These are phyloP conservation scores for Chlorella vulgaris DNA, from an alignment of 139 green algal genomes.

Conservation along the genomic window DNA sequence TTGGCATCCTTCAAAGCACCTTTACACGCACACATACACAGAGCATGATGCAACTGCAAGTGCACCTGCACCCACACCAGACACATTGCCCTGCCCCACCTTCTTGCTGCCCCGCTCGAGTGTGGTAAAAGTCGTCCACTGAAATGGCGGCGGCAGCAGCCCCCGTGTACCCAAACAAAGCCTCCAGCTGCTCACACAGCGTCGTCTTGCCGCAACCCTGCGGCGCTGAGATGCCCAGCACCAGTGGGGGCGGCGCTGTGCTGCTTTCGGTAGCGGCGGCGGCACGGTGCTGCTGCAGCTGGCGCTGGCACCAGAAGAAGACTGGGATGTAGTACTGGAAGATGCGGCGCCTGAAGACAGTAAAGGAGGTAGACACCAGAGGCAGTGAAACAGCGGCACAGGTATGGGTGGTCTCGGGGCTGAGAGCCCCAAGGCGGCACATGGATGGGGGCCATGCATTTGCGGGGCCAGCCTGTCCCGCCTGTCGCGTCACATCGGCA, in stretches of 20 bases:
- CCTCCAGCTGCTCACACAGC: conserved; percentile 87
- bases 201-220: conserved; percentile 98
- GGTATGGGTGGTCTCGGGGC: too few relatives aligned
- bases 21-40: neutral
- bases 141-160: conserved; percentile 77
- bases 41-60: neutral
- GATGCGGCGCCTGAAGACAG: conserved; percentile 68
- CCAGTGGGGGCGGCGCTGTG: too few relatives aligned
- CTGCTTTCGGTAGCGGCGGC: conserved; percentile 19
- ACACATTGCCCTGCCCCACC: neutral
- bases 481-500: too few relatives aligned
- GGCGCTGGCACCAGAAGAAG: conserved; percentile 80
- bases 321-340: conserved; percentile 96
- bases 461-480: too few relatives aligned
- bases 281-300: conserved; percentile 69
- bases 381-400: neutral
- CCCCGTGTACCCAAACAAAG: conserved; percentile 76
- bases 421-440: too few relatives aligned
- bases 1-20: neutral
- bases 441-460: too few relatives aligned
- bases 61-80: neutral
- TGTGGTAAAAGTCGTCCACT: conserved; percentile 99
- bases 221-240: conserved; percentile 91
- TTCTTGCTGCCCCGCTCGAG: conserved; percentile 53
- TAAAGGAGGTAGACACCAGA: neutral